Base-by-base conservation (phyloP, 2,329 filamentous ascomycete genomes). In the Zymoseptoria brevis region DNA sequence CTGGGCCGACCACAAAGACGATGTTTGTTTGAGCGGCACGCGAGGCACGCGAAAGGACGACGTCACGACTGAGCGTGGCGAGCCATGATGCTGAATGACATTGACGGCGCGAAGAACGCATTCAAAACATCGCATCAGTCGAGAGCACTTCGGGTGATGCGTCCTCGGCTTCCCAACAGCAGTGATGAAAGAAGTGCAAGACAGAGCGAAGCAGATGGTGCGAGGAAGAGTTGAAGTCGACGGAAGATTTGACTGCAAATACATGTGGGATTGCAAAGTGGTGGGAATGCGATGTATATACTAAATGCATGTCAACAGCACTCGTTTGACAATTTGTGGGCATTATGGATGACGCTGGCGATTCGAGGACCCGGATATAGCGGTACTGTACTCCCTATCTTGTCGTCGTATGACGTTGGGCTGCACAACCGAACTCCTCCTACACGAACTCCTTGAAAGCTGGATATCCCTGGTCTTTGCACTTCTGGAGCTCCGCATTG, bases 361-460 rank as follows among this genome's bases (percentile, higher is more conserved):
- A 45, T n/a, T 13, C 35, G 35, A 13, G 13, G 5, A 4, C 35
- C 13, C 5, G 13, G 16, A n/a, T 16, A 2, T 11, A 4, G 13
- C 13, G 35, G 35, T 45, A 4, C 13, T 45, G 35, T 45, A n/a
- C 16, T 16, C 35, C 13, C 35, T 45, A 45, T 45, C 13, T 3
- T 45, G 35, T n/a, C 35, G 35, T 16, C 4, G 3, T n/a, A 16
- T 45, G 13, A 29, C 26, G 2, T 8, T 29, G 1, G 3, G 22
- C 22, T 24, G 22, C 22, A 24, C 22, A 24, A 24, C 22, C 26
- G 26, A 8, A 29, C 35, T n/a, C 13, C 35, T 56, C 30, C 45
- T 50, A 26, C 30, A 49, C n/a, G 53, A 68, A 63, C 11, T 64
- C 57, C 56, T 63, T 62, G 56, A 69, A 67, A 3, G 62, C 66